These are phyloP conservation scores for Termitomyces sp. DNA, from an alignment of 768 basidiomycete species.

Conservation along the genomic window DNA sequence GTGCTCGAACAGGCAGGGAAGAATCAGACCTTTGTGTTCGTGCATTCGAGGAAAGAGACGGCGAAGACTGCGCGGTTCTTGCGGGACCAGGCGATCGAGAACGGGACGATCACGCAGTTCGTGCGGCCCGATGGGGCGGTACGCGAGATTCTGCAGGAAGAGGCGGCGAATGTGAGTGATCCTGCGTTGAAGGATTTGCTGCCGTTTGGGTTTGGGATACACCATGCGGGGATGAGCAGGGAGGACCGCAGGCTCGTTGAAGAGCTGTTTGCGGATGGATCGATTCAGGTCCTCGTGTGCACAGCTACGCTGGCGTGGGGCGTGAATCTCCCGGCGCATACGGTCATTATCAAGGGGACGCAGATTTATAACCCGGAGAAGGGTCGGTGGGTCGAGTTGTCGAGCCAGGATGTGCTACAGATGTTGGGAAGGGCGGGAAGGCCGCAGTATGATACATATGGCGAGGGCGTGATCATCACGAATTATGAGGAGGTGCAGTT, in stretches of 20 bases:
- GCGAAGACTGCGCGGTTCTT: slow-evolving; percentile 95
- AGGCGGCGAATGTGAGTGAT: slow-evolving; percentile 80
- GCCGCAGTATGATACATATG: slow-evolving; percentile 95
- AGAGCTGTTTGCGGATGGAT: slow-evolving; percentile 89
- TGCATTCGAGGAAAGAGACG: slow-evolving; percentile 97
- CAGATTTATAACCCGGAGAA: slow-evolving; percentile 99
- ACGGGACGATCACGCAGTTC: slow-evolving; percentile 94
- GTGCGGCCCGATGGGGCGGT: slow-evolving; percentile 91
- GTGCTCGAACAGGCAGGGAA: slow-evolving; percentile 85
- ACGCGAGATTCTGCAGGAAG: slow-evolving; percentile 82
- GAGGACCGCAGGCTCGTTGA: slow-evolving; percentile 91
- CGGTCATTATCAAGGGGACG: slow-evolving; percentile 99
- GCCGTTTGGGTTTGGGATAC: slow-evolving; percentile 96
- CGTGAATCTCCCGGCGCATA: slow-evolving; percentile 96
- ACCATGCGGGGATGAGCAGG: slow-evolving; percentile 94
- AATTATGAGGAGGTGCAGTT: slow-evolving; percentile 97
- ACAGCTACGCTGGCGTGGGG: slow-evolving; percentile 99
- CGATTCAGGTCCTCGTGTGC: slow-evolving; percentile 91
- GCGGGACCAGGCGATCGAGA: slow-evolving; percentile 92
- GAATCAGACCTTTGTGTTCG: slow-evolving; percentile 93
- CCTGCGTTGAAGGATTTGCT: slow-evolving; percentile 80
- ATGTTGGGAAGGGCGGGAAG: slow-evolving; percentile 98
- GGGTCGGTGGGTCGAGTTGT: slow-evolving; percentile 94
- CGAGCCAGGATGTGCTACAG: slow-evolving; percentile 93
- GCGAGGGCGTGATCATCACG: slow-evolving; percentile 98